Conservation (phyloP, 2,329 filamentous ascomycete genomes). For the Claviceps arundinis region DNA sequence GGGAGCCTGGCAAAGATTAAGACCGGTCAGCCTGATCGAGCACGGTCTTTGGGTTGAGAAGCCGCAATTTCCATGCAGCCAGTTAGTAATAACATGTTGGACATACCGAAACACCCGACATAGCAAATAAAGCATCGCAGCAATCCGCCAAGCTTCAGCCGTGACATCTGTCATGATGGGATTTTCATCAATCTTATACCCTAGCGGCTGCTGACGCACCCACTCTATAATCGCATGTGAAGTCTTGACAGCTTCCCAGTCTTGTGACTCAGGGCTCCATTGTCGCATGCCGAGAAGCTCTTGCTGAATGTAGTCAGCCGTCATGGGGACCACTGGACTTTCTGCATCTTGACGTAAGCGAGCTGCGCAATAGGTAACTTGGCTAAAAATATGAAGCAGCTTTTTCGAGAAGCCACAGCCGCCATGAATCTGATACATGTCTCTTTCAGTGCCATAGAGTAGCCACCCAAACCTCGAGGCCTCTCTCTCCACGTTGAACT, state of each 20-base stretch:
- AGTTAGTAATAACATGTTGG: neutral
- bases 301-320: conserved; percentile 14
- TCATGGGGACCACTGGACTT: conserved; percentile 19
- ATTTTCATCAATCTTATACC: conserved; percentile 15
- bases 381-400: conserved; percentile 23
- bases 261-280: conserved; percentile 20
- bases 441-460: conserved; percentile 21
- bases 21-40: neutral
- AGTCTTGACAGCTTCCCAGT: conserved; percentile 11
- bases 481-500: conserved; percentile 17
- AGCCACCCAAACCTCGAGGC: conserved; percentile 24
- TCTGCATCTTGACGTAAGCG: conserved; percentile 20
- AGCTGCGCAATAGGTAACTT: conserved; percentile 24
- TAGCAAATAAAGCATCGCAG: conserved; percentile 25
- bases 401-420: conserved; percentile 29
- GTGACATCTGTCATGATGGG: conserved; percentile 26
- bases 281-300: conserved; percentile 21
- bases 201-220: conserved; percentile 14
- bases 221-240: conserved; percentile 14
- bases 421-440: conserved; percentile 26
- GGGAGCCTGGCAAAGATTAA: conserved; percentile 17
- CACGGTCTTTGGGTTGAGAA: neutral
- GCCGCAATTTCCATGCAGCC: neutral
- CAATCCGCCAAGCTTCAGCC: conserved; percentile 28
- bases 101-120: conserved; percentile 24